Percentiles rank a stretch among this genome's conserved stretches.
These are phyloP conservation scores for Pseudocercospora eumusae DNA, from an alignment of 2,329 filamentous ascomycete genomes.

Conservation along the genomic window DNA sequence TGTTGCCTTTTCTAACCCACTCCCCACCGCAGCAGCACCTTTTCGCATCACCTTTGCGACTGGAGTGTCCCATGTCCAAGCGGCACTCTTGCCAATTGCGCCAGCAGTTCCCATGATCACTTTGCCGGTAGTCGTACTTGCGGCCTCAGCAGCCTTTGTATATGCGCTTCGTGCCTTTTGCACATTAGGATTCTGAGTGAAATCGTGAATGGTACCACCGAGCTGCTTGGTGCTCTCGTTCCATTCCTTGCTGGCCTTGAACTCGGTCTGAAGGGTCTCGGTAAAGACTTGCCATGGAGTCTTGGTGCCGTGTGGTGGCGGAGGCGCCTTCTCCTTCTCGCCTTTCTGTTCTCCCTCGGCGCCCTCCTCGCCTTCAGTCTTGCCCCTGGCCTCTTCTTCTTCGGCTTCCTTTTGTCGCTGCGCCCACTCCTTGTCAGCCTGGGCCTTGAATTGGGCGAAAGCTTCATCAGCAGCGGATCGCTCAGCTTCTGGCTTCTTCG, in stretches of 20 bases:
- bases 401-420: constrained; percentile 49
- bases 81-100: constrained; percentile 84
- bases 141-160: constrained; percentile 79
- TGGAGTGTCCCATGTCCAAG: constrained; percentile 95
- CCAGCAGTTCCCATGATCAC: constrained; percentile 84
- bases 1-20: constrained; percentile 90
- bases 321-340: constrained; percentile 72
- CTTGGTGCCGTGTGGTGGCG: constrained; percentile 97
- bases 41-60: constrained; percentile 89
- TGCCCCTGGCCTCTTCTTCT: constrained; percentile 32
- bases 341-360: constrained; percentile 51
- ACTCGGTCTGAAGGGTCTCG: constrained; percentile 90
- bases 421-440: constrained; percentile 42
- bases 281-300: constrained; percentile 98
- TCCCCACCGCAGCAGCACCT: constrained; percentile 80
- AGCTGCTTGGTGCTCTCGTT: constrained; percentile 97
- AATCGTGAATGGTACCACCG: constrained; percentile 82
- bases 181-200: constrained; percentile 89
- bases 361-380: constrained; percentile 47
- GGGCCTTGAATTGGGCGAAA: constrained; percentile 40
- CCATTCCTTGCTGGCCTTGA: constrained; percentile 98
- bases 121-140: constrained; percentile 73
- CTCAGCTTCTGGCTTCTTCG: constrained; percentile 30
- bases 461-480: constrained; percentile 39
- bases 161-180: constrained; percentile 84